Evolutionary conservation across 2,329 filamentous ascomycete genomes (phyloP).

Genomic region (Sporothrix mexicana): DNA sequence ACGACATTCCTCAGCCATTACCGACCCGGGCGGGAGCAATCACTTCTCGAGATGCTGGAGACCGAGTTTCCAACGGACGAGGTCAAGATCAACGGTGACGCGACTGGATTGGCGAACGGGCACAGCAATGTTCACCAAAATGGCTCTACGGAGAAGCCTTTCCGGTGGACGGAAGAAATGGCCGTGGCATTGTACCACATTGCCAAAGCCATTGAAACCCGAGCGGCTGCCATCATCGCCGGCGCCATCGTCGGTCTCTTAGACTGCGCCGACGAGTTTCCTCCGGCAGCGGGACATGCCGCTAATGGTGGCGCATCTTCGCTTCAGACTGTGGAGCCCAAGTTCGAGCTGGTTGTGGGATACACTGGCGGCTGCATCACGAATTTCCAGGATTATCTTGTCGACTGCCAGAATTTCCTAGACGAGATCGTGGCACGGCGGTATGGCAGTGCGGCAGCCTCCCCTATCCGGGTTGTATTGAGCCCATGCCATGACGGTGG

Average conservation of each 20-base stretch:
- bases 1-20: constrained; percentile 76
- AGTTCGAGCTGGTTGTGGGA: constrained; percentile 70
- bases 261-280: constrained; percentile 70
- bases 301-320: constrained; percentile 31
- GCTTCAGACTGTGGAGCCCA: neutral
- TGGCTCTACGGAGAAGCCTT: constrained; percentile 44
- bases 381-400: constrained; percentile 76
- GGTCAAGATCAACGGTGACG: neutral
- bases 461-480: constrained; percentile 54
- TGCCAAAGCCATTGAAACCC: constrained; percentile 70
- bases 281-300: constrained; percentile 38
- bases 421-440: constrained; percentile 57
- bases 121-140: neutral
- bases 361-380: constrained; percentile 82
- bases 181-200: constrained; percentile 68
- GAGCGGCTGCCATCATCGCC: constrained; percentile 76
- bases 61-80: constrained; percentile 57
- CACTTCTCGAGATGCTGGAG: constrained; percentile 55
- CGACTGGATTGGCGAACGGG: constrained; percentile 5
- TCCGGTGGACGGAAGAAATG: constrained; percentile 66
- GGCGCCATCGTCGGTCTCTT: constrained; percentile 74
- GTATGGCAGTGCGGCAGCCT: constrained; percentile 41
- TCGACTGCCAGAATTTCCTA: constrained; percentile 72
- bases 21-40: constrained; percentile 57
- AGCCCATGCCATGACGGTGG: constrained; percentile 66